Percentiles rank a stretch among this genome's conserved stretches.
phyloP scores from a whole-genome alignment of 768 basidiomycete genomes.

The Kwoniella sp. region DNA sequence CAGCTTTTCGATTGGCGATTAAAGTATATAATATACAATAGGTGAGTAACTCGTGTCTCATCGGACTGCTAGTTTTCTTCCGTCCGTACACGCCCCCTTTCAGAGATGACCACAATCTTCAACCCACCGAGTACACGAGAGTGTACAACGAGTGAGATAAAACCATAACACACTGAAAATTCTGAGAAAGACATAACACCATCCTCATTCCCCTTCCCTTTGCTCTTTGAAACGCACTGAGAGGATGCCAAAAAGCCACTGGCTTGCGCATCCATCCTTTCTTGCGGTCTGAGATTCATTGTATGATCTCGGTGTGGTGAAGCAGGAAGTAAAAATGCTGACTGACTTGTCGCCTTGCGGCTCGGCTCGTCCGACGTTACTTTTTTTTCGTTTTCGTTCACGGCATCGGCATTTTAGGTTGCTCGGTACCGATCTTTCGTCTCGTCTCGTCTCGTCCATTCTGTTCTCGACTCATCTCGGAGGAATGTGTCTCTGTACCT shows the following conservation, averaged over 20 bases:
- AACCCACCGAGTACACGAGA: slow-evolving; percentile 24
- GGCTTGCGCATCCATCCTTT: too few relatives aligned
- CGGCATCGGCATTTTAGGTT: slow-evolving; percentile 1
- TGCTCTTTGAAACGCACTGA: too few relatives aligned
- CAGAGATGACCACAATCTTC: slow-evolving; percentile 22
- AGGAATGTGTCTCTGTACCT: too few relatives aligned
- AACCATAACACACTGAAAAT: slow-evolving; percentile 29
- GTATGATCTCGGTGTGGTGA: too few relatives aligned
- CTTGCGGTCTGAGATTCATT: too few relatives aligned
- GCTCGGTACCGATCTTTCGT: not conserved
- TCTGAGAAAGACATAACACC: slow-evolving; percentile 12
- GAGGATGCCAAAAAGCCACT: too few relatives aligned
- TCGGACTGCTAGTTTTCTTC: not conserved
- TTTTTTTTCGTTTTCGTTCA: not conserved
- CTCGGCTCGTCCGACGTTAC: not conserved
- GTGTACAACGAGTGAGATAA: slow-evolving; percentile 19
- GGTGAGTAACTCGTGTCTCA: not conserved
- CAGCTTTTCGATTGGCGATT: too few relatives aligned
- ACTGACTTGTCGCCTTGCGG: not conserved
- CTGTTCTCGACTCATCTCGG: too few relatives aligned
- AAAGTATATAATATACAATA: not conserved
- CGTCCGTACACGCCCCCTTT: too few relatives aligned
- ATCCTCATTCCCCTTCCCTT: too few relatives aligned
- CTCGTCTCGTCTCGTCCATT: not conserved
- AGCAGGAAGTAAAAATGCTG: not conserved